Conservation (phyloP, 768 basidiomycete genomes). For the Epithele typhae region DNA sequence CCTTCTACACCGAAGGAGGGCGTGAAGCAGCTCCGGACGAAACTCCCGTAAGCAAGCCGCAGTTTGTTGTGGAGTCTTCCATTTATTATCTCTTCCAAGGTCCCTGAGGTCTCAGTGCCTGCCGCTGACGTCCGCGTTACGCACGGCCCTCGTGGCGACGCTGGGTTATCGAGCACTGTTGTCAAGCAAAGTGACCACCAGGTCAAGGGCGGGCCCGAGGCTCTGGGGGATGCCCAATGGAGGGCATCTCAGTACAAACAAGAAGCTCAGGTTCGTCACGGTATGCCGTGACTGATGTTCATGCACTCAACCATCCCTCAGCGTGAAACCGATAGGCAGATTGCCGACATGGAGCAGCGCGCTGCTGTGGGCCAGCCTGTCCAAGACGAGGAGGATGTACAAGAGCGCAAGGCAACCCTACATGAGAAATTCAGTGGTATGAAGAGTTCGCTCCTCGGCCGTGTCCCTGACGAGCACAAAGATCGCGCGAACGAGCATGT, state of each 20-base stretch:
- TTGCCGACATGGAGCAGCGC: slow-evolving; percentile 16
- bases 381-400: slow-evolving; percentile 30
- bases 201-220: slow-evolving; percentile 27
- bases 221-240: slow-evolving; percentile 12
- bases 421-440: slow-evolving; percentile 27
- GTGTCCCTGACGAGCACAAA: slow-evolving; percentile 66
- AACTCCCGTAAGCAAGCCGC: slow-evolving; percentile 33
- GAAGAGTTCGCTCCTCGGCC: slow-evolving; percentile 43
- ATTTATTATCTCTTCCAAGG: slow-evolving; percentile 5
- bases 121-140: slow-evolving; percentile 36
- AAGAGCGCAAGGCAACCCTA: slow-evolving; percentile 33
- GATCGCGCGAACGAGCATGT: slow-evolving; percentile 47
- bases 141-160: slow-evolving; percentile 46
- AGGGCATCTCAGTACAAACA: slow-evolving; percentile 12
- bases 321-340: slow-evolving; percentile 17
- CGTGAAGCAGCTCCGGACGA: slow-evolving; percentile 39
- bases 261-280: slow-evolving; percentile 13
- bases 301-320: background rate
- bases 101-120: slow-evolving; percentile 41
- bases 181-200: slow-evolving; percentile 31
- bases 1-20: slow-evolving; percentile 51
- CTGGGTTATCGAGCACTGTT: slow-evolving; percentile 31
- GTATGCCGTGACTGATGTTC: background rate
- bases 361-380: slow-evolving; percentile 24
- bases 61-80: no score